phyloP scores from a whole-genome alignment of 202 grass and related monocot species.

The Musa balbisiana region DNA sequence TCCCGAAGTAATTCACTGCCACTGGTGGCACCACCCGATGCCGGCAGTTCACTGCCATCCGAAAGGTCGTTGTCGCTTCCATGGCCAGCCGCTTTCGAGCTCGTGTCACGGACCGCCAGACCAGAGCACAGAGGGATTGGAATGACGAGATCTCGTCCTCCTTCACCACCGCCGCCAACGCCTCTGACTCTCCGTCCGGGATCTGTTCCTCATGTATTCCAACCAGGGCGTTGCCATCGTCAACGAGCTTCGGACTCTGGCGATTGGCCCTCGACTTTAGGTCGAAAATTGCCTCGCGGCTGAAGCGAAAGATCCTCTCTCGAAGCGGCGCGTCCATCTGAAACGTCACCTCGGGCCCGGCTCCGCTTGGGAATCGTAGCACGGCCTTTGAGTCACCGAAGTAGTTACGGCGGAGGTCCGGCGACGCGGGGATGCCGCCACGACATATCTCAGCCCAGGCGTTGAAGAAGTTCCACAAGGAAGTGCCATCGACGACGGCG shows the following conservation, averaged over 20 bases:
- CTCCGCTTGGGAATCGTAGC: neutral
- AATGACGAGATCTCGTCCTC: neutral
- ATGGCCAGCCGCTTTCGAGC: neutral
- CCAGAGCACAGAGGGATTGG: neutral
- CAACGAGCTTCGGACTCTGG: neutral
- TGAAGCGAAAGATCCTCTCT: conserved; percentile 8
- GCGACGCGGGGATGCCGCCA: neutral
- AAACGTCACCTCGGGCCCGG: conserved; percentile 2
- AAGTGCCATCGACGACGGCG: conserved; percentile 7
- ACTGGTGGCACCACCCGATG: conserved; percentile 4
- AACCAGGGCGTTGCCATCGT: neutral
- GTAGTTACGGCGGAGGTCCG: conserved; percentile 8
- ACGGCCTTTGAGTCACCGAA: conserved; percentile 2
- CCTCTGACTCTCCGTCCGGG: neutral
- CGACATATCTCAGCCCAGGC: conserved; percentile 5
- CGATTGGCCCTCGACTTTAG: conserved; percentile 6
- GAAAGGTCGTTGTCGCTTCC: conserved; percentile 8
- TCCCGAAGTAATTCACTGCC: conserved; percentile 3
- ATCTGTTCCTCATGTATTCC: neutral
- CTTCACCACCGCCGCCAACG: too few species aligned
- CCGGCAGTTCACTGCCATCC: conserved; percentile 19
- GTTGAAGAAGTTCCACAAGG: conserved; percentile 17
- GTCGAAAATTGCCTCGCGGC: neutral
- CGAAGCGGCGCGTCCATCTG: conserved; percentile 2
- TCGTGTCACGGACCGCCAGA: neutral